Percentiles rank a stretch among this genome's conserved stretches.
These are phyloP conservation scores for Hymenoscyphus occultus DNA, from an alignment of 2,329 filamentous ascomycete genomes.

Conservation along the genomic window DNA sequence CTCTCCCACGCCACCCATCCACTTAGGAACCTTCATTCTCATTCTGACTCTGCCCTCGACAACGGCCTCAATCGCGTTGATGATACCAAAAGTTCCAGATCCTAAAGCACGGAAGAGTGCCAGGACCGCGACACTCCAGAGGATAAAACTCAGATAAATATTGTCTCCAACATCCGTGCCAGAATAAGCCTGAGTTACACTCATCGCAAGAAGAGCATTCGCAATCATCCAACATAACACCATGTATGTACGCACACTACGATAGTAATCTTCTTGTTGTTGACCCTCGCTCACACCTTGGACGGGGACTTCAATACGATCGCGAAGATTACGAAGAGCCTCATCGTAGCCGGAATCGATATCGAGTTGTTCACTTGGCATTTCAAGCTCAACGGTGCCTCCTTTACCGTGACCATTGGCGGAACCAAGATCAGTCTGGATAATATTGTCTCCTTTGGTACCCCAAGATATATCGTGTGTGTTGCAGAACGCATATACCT, in stretches of 20 bases:
- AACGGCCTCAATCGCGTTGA: constrained; percentile 79
- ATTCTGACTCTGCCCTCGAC: constrained; percentile 74
- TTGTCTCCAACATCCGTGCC: constrained; percentile 71
- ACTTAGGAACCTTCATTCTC: constrained; percentile 32
- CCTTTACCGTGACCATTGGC: constrained; percentile 72
- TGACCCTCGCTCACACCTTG: constrained; percentile 67
- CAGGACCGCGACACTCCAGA: constrained; percentile 85
- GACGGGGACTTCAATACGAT: constrained; percentile 77
- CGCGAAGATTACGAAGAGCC: constrained; percentile 90
- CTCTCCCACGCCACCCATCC: constrained; percentile 32
- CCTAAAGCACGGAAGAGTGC: constrained; percentile 88
- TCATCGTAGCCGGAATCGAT: constrained; percentile 98
- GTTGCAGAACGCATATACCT: constrained; percentile 99
- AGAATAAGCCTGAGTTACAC: constrained; percentile 81
- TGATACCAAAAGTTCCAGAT: constrained; percentile 73
- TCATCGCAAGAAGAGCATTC: constrained; percentile 92
- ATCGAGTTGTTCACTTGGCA: constrained; percentile 96
- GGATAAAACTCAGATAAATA: constrained; percentile 86
- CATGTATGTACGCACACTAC: constrained; percentile 96
- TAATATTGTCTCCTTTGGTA: constrained; percentile 96
- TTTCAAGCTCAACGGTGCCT: constrained; percentile 87
- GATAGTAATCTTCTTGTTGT: constrained; percentile 97
- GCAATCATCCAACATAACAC: constrained; percentile 90
- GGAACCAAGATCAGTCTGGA: constrained; percentile 86
- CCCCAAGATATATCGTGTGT: constrained; percentile 99